Evolutionary conservation across 495 filamentous ascomycete genomes (phyloP), one percentile per base, ranked within the genome.

Genomic region (Neurospora hispaniola): DNA sequence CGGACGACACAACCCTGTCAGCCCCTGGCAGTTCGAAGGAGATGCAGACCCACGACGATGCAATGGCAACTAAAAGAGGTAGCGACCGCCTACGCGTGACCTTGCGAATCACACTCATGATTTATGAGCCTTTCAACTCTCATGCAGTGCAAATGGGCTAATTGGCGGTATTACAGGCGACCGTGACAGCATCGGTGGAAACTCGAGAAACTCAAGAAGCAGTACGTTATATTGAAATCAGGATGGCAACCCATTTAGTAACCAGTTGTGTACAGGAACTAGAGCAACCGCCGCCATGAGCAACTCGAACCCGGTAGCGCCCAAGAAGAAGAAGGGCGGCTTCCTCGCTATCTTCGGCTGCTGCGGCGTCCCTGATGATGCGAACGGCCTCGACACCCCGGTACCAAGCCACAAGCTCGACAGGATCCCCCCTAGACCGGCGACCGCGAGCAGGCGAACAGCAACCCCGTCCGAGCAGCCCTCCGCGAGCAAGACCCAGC

Each of bases 281-380:
- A 82, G 83, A 78, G 83, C 85, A 70, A 82, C 83, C 43, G 83
- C 80, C 69, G 83, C 84, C 62, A 81, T 82, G 27, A 82, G 78
- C 70, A 80, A 81, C 43, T 84, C 84, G n/a, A 81, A 84, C 71
- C 83, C 82, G 40, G 82, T 80, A 73, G 84, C 85, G 38, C 82
- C 85, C 71, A 80, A 85, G 71, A 91, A 90, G 79, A 92, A 91
- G 83, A 89, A 88, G 80, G 84, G 83, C 70, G 86, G 84, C 11
- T 82, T 97, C 44, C 82, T 96, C 27, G 85, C 92, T 38, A 89
- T 96, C 72, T 84, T 97, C 69, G 90, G 87, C 70, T 97, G 94
- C 84, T 97, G 94, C 80, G 89, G 90, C 40, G 88, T 90, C 39
- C 86, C 89, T 46, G 87, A 89, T 72, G 81, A 88, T 66, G 88